Percentiles rank a stretch among this genome's conserved stretches.
These are phyloP conservation scores for Medicago arabica DNA, from an alignment of 306 rosid species.

Conservation along the genomic window DNA sequence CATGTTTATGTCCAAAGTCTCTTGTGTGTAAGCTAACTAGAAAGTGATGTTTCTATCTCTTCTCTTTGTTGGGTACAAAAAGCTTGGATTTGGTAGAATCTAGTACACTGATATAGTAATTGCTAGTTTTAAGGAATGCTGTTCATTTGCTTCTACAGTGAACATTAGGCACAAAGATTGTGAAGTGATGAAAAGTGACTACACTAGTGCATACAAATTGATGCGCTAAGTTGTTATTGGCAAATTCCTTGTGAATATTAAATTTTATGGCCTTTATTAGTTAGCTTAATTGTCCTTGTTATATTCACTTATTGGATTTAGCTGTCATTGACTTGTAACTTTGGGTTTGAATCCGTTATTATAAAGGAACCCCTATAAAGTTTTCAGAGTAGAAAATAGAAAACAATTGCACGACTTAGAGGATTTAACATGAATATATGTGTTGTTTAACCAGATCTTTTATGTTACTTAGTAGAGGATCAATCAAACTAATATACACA, in stretches of 20 bases:
- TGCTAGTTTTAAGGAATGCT: conserved; percentile 15
- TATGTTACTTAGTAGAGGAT: conserved; percentile 14
- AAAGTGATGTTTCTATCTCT: conserved; percentile 23
- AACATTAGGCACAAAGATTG: conserved; percentile 8
- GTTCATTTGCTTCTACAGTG: conserved; percentile 13
- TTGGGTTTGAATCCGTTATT: conserved; percentile 23
- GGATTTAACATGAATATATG: conserved; percentile 17
- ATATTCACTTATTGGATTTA: conserved; percentile 30
- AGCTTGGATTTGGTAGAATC: conserved; percentile 18
- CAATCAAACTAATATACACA: conserved; percentile 9
- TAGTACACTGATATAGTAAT: background rate
- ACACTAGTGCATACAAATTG: background rate
- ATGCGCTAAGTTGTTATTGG: conserved; percentile 25
- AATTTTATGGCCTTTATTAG: conserved; percentile 19
- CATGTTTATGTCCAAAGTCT: conserved; percentile 16
- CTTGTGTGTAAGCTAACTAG: conserved; percentile 16
- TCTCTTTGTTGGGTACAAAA: conserved; percentile 24
- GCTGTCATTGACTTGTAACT: conserved; percentile 20
- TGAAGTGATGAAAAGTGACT: conserved; percentile 22
- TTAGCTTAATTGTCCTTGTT: conserved; percentile 5
- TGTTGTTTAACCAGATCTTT: conserved; percentile 20
- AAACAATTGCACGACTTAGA: conserved; percentile 20
- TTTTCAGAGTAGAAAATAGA: conserved; percentile 4
- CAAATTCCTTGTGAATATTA: conserved; percentile 33
- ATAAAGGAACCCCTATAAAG: background rate